phyloP scores from a whole-genome alignment of 2,329 filamentous ascomycete species.

The Colletotrichum neosansevieriae region DNA sequence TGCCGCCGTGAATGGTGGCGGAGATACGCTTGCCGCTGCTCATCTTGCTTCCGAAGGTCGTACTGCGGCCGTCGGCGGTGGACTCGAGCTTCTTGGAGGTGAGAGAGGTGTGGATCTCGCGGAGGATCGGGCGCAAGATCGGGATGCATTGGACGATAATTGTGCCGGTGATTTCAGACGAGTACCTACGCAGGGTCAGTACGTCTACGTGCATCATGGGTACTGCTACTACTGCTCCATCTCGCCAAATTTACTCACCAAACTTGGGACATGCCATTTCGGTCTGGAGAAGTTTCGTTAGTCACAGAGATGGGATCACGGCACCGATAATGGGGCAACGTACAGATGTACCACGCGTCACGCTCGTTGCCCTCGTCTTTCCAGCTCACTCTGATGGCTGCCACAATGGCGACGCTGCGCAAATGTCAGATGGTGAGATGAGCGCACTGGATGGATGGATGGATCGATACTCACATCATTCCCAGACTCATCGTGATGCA shows the following conservation, averaged over 20 bases:
- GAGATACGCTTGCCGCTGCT: constrained; percentile 36
- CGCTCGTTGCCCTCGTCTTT: constrained; percentile 60
- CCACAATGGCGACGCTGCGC: constrained; percentile 57
- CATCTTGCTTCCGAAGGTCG: constrained; percentile 34
- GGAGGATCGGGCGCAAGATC: constrained; percentile 60
- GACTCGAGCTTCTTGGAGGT: constrained; percentile 40
- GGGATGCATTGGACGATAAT: constrained; percentile 68
- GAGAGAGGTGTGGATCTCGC: constrained; percentile 40
- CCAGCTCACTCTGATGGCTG: constrained; percentile 62
- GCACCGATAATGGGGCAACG: constrained; percentile 19
- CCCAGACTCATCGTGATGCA: constrained; percentile 44
- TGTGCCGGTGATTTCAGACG: constrained; percentile 64
- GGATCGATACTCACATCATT: constrained; percentile 49
- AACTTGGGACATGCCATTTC: constrained; percentile 59
- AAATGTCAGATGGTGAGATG: neutral
- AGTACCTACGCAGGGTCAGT: constrained; percentile 50
- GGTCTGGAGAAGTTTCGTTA: constrained; percentile 45
- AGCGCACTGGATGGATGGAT: neutral
- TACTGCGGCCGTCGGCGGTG: constrained; percentile 30
- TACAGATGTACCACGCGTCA: constrained; percentile 61
- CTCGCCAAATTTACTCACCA: constrained; percentile 48
- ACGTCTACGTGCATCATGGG: neutral
- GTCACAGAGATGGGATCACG: neutral
- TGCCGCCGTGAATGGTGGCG: constrained; percentile 6
- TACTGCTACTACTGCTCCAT: too few relatives aligned